Base-by-base conservation (phyloP, 2,329 filamentous ascomycete species). In the Aspergillus sp. region DNA sequence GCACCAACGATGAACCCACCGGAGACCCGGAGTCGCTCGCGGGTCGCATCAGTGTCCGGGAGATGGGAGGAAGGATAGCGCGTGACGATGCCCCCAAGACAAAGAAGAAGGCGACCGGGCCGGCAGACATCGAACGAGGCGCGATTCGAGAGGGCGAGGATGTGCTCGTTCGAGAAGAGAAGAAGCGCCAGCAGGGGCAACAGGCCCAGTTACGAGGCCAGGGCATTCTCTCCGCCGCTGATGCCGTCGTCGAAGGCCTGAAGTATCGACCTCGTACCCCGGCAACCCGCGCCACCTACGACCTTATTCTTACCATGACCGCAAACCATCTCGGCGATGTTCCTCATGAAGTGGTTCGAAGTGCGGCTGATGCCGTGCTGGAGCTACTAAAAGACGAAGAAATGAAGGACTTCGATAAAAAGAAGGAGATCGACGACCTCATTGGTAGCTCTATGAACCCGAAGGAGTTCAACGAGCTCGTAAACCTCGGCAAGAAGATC, bases 11-110 rank as follows among this genome's bases (percentile, higher is more conserved):
- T 64, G 93, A 98, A 68, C 80, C 86, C 43, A 96, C 89, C 32
- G 91, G 91, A 51, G 91, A 98, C 60, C 93, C 91, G 32, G 91
- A 98, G 67, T 98, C 93, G 36, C 77, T 98, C 37, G 93, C 91
- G 36, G 91, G 91, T 34, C 82, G 88, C 48, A 80, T 98, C 59
- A 89, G 83, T 47, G 89, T 98, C 52, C 77, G 78, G 51, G 88
- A 98, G 52, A 98, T 98, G 91, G 91, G 91, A 32, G 80, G 77
- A 39, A 75, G 86, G 47, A 82, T 86, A 43, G 78, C 77, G 41
- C 80, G 83, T 43, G 86, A 94, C 43, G 64, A 76, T 43, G 86
- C 76, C 26, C 86, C 88, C 2, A 86, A 84, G 53, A 74, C 82
- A 43, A 91, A 86, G 65, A 91, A 84, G 63, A 70, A 68, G 45